Base-by-base conservation (phyloP, 768 basidiomycete species). In the Suillus variegatus region DNA sequence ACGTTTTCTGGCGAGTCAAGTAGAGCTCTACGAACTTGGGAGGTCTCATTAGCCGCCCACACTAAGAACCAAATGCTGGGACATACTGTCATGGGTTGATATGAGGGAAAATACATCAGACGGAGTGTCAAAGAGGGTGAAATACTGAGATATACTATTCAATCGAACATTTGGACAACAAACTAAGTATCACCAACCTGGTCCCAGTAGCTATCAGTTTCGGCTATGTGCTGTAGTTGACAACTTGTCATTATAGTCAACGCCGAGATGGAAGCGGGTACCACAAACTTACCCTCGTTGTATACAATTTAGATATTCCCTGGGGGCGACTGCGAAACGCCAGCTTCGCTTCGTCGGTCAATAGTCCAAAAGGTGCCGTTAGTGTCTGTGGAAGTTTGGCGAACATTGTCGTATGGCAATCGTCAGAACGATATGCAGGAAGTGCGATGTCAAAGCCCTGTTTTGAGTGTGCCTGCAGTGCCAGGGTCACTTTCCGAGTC, bases 71-170 rank as follows among this genome's bases (percentile, higher is more conserved):
- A 43, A 22, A 54, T 66, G 40, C 5, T 51, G 58, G 35, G 38
- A 80, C 91, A 67, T 80, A 95, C 93, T 86, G 73, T 96, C 94
- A 69, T 93, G 88, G 1, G 92, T 87, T 3, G 92, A 88, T 70
- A 96, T 90, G 60, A 97, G 85, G 18, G 95, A 92, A 78, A 93
- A 95, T 44, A 95, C 94, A 70, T 97, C 94, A 0, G 93, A 92
- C 1, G 93, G 86, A 9, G 93, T 91, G 80, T 96, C 94, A 74
- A 97, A 97, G 20, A 97, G 81, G 55, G 85, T 77, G 68, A 91
- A 88, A 73, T 91, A 97, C 93, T 95, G 71, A 18, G 28, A 49
- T 66, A 32, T 47, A 65, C 56, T 32, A 65, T 52, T 68, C 55
- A 52, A 40, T 62, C 28, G 16, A 25, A 18, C 13, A 38, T 25